Evolutionary conservation across 73 alveolate genomes (phyloP).

Genomic region (Tetrahymena borealis): DNA sequence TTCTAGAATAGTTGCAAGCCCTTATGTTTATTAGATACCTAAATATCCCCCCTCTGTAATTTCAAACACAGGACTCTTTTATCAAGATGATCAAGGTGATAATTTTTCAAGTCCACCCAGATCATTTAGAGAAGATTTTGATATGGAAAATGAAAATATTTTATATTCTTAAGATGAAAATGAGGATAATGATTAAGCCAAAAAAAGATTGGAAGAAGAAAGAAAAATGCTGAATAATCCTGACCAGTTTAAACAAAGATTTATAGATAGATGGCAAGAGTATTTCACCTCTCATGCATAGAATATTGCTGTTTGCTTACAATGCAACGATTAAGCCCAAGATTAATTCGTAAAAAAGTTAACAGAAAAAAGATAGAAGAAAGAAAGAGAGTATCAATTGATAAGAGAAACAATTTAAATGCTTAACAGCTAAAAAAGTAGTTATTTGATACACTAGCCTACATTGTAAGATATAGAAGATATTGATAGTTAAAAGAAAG

Average conservation of each 20-base stretch:
- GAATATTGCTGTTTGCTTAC: background rate
- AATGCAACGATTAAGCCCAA: background rate
- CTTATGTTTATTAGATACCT: background rate
- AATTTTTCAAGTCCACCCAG: background rate
- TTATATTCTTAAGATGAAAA: background rate
- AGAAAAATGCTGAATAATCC: background rate
- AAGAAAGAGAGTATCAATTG: background rate
- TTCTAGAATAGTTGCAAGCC: background rate
- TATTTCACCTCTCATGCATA: background rate
- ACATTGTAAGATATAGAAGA: background rate
- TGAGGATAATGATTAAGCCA: background rate
- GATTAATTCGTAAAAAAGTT: background rate
- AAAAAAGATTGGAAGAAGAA: background rate
- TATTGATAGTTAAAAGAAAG: background rate
- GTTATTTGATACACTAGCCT: background rate
- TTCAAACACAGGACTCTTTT: background rate
- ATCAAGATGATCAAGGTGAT: background rate
- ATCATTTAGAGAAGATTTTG: background rate
- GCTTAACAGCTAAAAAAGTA: background rate
- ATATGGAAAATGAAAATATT: background rate
- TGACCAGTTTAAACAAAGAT: background rate
- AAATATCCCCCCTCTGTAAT: background rate
- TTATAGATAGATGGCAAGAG: background rate
- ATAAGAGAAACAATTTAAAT: background rate
- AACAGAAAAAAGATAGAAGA: background rate